These are phyloP conservation scores for Neofusicoccum umdonicola DNA, from an alignment of 2,329 filamentous ascomycete genomes.

Conservation along the genomic window DNA sequence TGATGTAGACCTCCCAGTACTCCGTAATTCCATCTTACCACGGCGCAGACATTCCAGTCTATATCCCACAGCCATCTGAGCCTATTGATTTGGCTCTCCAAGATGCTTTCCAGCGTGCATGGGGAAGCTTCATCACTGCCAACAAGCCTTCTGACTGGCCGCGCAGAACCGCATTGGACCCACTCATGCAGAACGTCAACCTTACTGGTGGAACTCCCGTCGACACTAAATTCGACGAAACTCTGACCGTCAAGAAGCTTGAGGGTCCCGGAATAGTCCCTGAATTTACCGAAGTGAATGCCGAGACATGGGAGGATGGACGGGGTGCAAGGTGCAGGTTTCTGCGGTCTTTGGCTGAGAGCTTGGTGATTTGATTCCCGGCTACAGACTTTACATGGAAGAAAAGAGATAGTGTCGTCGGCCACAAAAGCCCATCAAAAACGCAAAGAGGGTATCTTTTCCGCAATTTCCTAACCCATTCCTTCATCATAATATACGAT, in stretches of 20 bases:
- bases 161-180: slow-evolving; percentile 14
- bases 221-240: neutral
- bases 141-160: slow-evolving; percentile 24
- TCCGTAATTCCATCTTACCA: slow-evolving; percentile 24
- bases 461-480: too few species aligned
- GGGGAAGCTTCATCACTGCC: slow-evolving; percentile 23
- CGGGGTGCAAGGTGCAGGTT: neutral
- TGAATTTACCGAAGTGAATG: slow-evolving; percentile 23
- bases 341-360: neutral
- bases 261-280: slow-evolving; percentile 21
- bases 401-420: too few species aligned
- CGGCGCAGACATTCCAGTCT: slow-evolving; percentile 20
- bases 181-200: slow-evolving; percentile 23
- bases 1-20: slow-evolving; percentile 20
- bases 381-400: too few species aligned
- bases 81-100: slow-evolving; percentile 18
- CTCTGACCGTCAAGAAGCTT: slow-evolving; percentile 19
- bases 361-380: neutral
- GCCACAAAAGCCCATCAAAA: too few species aligned
- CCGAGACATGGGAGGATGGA: neutral
- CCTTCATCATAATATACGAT: too few species aligned
- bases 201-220: slow-evolving; percentile 23
- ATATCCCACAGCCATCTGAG: slow-evolving; percentile 21
- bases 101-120: slow-evolving; percentile 20
- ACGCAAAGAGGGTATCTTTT: too few species aligned